These are phyloP conservation scores for Syzygium syzygioides DNA, from an alignment of 441 rosid genomes.

Conservation along the genomic window DNA sequence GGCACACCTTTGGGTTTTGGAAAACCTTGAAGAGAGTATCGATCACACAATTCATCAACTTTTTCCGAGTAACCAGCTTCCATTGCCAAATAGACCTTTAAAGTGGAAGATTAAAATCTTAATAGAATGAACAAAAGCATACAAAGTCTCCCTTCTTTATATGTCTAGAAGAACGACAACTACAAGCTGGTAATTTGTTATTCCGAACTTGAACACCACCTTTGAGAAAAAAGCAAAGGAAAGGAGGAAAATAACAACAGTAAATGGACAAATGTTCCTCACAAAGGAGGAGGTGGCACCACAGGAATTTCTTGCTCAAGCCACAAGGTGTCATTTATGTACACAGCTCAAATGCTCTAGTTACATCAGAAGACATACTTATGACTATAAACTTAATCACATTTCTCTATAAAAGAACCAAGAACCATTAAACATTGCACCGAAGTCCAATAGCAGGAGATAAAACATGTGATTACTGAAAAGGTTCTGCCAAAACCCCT, in stretches of 20 bases:
- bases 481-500: not conserved
- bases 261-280: too few relatives aligned
- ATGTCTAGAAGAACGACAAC: not conserved
- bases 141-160: not conserved
- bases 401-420: too few relatives aligned
- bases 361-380: too few relatives aligned
- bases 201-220: not conserved
- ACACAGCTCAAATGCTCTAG: too few relatives aligned
- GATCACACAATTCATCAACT: constrained; percentile 78
- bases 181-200: not conserved
- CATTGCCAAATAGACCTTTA: constrained; percentile 90
- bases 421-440: not conserved
- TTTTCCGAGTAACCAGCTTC: constrained; percentile 96
- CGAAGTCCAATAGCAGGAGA: not conserved
- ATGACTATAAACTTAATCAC: too few relatives aligned
- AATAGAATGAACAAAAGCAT: not conserved
- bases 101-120: constrained; percentile 5
- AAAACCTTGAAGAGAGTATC: constrained; percentile 76
- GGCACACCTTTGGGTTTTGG: constrained; percentile 50
- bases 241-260: too few relatives aligned
- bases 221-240: too few relatives aligned
- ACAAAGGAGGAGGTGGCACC: too few relatives aligned
- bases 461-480: not conserved
- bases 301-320: too few relatives aligned
- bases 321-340: too few relatives aligned